Evolutionary conservation across 2,329 filamentous ascomycete species (phyloP).

Genomic region (Plenodomus tracheiphilus): DNA sequence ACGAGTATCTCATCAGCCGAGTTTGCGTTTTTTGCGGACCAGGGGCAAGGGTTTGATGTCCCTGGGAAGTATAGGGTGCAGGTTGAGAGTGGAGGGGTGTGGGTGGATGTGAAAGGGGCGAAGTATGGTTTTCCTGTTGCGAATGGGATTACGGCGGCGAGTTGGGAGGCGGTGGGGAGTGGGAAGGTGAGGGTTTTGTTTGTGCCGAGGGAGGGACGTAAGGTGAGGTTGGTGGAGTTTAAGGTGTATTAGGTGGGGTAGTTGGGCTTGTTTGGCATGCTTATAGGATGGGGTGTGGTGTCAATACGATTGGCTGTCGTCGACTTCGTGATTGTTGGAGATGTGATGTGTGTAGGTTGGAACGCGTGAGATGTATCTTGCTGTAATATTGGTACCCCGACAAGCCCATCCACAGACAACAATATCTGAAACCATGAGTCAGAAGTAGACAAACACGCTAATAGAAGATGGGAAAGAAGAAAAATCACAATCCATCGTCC

Average conservation of each 20-base stretch:
- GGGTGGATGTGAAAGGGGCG: constrained; percentile 32
- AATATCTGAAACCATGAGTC: no score
- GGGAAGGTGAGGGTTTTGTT: constrained; percentile 39
- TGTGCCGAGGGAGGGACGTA: constrained; percentile 34
- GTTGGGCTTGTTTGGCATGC: no score
- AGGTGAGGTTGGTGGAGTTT: constrained; percentile 45
- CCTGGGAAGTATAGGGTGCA: constrained; percentile 38
- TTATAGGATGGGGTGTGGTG: neutral
- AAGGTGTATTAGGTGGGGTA: constrained; percentile 44
- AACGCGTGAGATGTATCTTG: no score
- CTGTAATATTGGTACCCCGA: no score
- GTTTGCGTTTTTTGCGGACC: constrained; percentile 43
- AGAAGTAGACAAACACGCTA: no score
- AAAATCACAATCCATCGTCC: no score
- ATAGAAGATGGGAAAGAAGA: no score
- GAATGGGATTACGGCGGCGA: constrained; percentile 44
- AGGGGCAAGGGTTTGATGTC: constrained; percentile 29
- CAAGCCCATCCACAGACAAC: no score
- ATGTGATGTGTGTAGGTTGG: no score
- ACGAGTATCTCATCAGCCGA: constrained; percentile 39
- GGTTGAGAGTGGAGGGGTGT: constrained; percentile 24
- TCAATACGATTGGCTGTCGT: no score
- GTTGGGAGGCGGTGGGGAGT: constrained; percentile 31
- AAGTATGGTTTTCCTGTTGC: constrained; percentile 29
- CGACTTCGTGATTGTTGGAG: no score